These are phyloP conservation scores for Paraphoma sp. DNA, from an alignment of 2,329 filamentous ascomycete genomes.

Conservation along the genomic window DNA sequence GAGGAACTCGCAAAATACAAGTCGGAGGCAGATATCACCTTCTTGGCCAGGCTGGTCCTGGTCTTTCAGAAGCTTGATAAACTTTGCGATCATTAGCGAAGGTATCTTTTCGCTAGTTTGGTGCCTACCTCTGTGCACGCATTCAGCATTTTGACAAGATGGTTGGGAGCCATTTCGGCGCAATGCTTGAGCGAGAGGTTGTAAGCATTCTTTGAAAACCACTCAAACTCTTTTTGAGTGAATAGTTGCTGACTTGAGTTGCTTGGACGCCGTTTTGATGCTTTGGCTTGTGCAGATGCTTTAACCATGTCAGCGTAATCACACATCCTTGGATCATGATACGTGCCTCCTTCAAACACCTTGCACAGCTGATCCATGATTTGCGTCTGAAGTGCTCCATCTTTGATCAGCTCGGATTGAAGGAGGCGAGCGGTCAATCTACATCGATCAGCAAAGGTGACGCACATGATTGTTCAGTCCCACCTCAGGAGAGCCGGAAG, in stretches of 20 bases:
- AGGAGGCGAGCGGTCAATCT: conserved; percentile 56
- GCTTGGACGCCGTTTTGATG: conserved; percentile 53
- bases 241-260: conserved; percentile 56
- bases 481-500: conserved; percentile 71
- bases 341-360: conserved; percentile 58
- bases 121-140: conserved; percentile 51
- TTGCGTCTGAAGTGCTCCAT: conserved; percentile 28
- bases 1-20: conserved; percentile 75
- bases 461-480: conserved; percentile 48
- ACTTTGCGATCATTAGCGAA: conserved; percentile 32
- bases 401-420: conserved; percentile 50
- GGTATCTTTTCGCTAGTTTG: neutral
- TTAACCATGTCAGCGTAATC: conserved; percentile 47
- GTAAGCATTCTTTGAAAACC: conserved; percentile 85
- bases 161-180: conserved; percentile 62
- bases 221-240: conserved; percentile 72
- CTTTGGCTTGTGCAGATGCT: conserved; percentile 55
- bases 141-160: conserved; percentile 62
- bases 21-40: conserved; percentile 65
- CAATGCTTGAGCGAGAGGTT: conserved; percentile 73
- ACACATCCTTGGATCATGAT: neutral
- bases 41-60: conserved; percentile 33
- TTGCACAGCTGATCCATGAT: conserved; percentile 60
- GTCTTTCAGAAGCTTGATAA: conserved; percentile 49
- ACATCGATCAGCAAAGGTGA: conserved; percentile 11